A percentile compares a stretch with the other conserved stretches of the same genome.
These are phyloP conservation scores for Pinus taeda DNA, from an alignment of 75 land plant genomes.

Conservation along the genomic window DNA sequence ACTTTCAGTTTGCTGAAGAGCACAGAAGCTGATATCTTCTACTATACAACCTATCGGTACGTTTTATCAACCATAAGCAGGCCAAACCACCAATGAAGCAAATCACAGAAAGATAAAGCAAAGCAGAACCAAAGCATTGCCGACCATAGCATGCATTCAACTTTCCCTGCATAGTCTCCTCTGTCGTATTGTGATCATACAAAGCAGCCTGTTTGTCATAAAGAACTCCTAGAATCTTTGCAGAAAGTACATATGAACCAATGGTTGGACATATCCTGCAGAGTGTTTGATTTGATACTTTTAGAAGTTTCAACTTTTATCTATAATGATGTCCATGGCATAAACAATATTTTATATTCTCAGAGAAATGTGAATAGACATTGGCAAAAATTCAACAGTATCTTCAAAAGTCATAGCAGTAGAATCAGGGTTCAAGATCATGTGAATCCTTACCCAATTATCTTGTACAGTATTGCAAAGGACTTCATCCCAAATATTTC, in stretches of 20 bases:
- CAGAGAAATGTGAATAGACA: background rate
- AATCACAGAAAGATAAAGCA: constrained; percentile 21
- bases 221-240: constrained; percentile 35
- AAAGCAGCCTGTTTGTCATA: constrained; percentile 30
- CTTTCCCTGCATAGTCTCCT: background rate
- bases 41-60: constrained; percentile 18
- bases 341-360: background rate
- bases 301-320: background rate
- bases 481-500: constrained; percentile 38
- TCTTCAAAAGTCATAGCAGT: background rate
- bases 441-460: constrained; percentile 25
- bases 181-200: background rate
- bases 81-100: constrained; percentile 27
- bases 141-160: constrained; percentile 31
- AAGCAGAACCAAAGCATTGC: constrained; percentile 36
- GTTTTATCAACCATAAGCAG: constrained; percentile 28
- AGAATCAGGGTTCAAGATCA: no score
- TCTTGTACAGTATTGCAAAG: constrained; percentile 47
- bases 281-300: background rate
- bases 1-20: background rate
- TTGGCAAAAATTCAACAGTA: background rate
- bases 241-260: constrained; percentile 36
- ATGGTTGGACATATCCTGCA: constrained; percentile 38
- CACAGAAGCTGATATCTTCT: constrained; percentile 11
- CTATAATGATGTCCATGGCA: background rate